Evolutionary conservation across 2,329 filamentous ascomycete genomes (phyloP), one percentile per base, ranked within the genome.

Genomic region (Exophiala aquamarina): DNA sequence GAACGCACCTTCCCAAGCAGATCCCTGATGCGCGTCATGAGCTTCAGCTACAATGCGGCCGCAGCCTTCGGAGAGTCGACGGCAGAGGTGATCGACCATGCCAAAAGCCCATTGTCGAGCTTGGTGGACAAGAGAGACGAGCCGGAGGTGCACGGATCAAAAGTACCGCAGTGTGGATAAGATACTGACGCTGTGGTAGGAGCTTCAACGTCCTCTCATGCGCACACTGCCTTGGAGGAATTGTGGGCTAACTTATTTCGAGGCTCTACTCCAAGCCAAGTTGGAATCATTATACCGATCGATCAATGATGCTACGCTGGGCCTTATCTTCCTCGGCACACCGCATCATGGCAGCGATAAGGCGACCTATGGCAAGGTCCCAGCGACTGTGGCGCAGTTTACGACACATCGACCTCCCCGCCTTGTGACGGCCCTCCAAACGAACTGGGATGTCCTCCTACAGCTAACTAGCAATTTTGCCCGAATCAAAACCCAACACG

Each of bases 21-120:
- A 8, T 37, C 6, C 39, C 39, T n/a, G 26, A 20, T 33, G 39
- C 39, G 5, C 39, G 39, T 42, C 39, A 10, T 42, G n/a, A 17
- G 21, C 2, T 42, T 42, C 20, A 23, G 39, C 23, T 42, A 42
- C n/a, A 13, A 18, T n/a, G 15, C 35, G 11, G 18, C 10, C 7
- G 15, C 19, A 13, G 15, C 18, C 17, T 21, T 37, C 17, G 19
- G 14, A 19, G 4, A 21, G 6, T 19, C 35, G 14, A 37, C 14
- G n/a, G 35, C 14, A 8, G 18, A 21, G 35, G 7, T 37, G 4
- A 19, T 63, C 14, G 64, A 66, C 20, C 64, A 66, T 56, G 63
- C 64, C 2, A 65, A 66, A 50, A 65, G 61, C 0, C 32, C 66
- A 31, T 33, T 67, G 52, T 18, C n/a, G 13, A 35, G 47, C 37